Base-by-base conservation (phyloP, 495 filamentous ascomycete genomes). In the Aspergillus asperescens region DNA sequence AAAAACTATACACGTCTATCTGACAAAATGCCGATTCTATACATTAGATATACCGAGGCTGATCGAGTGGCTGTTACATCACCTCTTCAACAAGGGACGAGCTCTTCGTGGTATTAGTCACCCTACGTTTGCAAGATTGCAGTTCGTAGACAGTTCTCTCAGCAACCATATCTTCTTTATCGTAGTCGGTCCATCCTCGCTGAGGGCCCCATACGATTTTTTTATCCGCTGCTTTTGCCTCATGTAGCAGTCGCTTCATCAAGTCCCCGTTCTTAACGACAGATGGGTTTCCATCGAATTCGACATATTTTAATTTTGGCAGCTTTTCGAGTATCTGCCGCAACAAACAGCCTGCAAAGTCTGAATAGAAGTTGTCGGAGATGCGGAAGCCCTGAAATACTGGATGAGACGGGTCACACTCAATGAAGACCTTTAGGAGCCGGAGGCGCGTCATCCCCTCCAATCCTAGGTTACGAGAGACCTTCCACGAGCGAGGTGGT, bases 211-310 rank as follows among this genome's bases (percentile, higher is more conserved):
- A 91, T 15, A 66, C 65, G 22, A 90, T 76, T 51, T 70, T 74
- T 61, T 80, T 81, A 7, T 75, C 63, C 3, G 72, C 72, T 12
- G 63, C 56, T 10, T 63, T 69, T 0, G 78, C 75, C 20, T 84
- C 80, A 1, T 80, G 64, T 19, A 87, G 57, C 20, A 95, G 66
- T 13, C 80, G 80, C n/a, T 63, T 66, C 80, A 95, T 86, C 64
- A 95, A 75, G 28, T 77, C 76, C 8, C 85, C 84, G 15, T 74
- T 72, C 60, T 83, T 83, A 65, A 80, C 79, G 19, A 94, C 87
- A 41, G 81, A 82, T 0, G 80, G 72, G 67, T 79, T 89, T 8
- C 75, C 88, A 65, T 94, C 88, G 56, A 94, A 89, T 55, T 90
- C 78, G 19, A 94, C 78, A 18, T 76, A 71, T 18, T 76, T 59